phyloP scores from a whole-genome alignment of 2,329 filamentous ascomycete species.

The Massarina eburnea region DNA sequence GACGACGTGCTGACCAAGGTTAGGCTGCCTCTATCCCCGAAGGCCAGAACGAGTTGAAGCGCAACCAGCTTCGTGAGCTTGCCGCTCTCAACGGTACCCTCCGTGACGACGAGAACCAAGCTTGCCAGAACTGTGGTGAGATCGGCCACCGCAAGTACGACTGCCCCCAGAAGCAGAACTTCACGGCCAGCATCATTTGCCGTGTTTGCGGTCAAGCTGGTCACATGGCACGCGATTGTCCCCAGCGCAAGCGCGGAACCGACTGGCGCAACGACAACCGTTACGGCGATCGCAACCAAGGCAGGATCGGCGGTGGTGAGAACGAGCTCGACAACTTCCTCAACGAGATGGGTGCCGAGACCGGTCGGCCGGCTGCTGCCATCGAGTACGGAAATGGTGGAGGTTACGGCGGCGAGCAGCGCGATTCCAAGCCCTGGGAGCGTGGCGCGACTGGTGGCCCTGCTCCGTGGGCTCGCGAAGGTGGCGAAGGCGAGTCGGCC shows the following conservation, averaged over 20 bases:
- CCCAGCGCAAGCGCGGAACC: constrained; percentile 84
- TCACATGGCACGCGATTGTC: constrained; percentile 97
- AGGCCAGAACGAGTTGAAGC: constrained; percentile 97
- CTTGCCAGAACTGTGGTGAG: constrained; percentile 98
- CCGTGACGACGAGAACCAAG: constrained; percentile 98
- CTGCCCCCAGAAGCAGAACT: constrained; percentile 96
- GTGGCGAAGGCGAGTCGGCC: constrained; percentile 49
- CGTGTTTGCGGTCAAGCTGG: constrained; percentile 97
- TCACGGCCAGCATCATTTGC: constrained; percentile 98
- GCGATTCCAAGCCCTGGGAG: constrained; percentile 82
- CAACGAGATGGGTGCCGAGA: constrained; percentile 86
- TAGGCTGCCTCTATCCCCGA: constrained; percentile 98
- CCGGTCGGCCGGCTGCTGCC: constrained; percentile 66
- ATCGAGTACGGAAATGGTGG: constrained; percentile 61
- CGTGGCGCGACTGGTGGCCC: constrained; percentile 79
- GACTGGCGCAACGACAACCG: constrained; percentile 83
- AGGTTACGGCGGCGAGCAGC: constrained; percentile 45
- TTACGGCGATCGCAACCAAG: constrained; percentile 59
- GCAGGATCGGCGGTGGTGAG: constrained; percentile 73
- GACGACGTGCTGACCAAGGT: constrained; percentile 30
- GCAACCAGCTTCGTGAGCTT: constrained; percentile 96
- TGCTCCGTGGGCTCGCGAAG: constrained; percentile 70
- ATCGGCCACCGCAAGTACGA: constrained; percentile 99
- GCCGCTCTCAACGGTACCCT: constrained; percentile 98
- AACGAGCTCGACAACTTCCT: constrained; percentile 98